Percentiles rank a stretch among this genome's conserved stretches.
phyloP scores from a whole-genome alignment of 2,329 filamentous ascomycete species.

The Calycina herbarum region DNA sequence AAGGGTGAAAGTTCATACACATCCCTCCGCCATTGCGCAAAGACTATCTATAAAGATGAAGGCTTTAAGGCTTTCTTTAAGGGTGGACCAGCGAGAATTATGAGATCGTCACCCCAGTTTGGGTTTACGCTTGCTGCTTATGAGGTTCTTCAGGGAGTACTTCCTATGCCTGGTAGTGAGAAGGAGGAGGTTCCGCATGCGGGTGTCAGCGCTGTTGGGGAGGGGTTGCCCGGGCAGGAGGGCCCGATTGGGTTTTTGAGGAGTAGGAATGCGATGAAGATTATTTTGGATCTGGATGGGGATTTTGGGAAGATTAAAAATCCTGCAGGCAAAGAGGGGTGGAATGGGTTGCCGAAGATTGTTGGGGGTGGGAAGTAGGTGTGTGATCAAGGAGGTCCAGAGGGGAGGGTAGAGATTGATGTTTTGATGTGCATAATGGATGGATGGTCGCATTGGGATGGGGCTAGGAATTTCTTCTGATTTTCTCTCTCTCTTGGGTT shows the following conservation, averaged over 20 bases:
- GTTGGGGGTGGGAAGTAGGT: conserved; percentile 27
- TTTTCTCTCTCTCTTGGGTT: too few relatives aligned
- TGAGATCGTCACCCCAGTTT: conserved; percentile 95
- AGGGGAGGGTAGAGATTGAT: too few relatives aligned
- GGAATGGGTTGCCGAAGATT: conserved; percentile 32
- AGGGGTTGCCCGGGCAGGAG: conserved; percentile 40
- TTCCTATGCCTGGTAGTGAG: conserved; percentile 74
- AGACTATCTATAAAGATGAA: conserved; percentile 83
- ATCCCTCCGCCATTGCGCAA: conserved; percentile 80
- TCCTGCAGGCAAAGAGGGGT: conserved; percentile 31
- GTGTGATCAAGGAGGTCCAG: not conserved
- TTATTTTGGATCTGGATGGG: conserved; percentile 91
- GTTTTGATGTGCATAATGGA: too few relatives aligned
- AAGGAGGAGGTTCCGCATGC: conserved; percentile 47
- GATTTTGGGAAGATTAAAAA: conserved; percentile 67
- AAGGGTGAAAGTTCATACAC: conserved; percentile 92
- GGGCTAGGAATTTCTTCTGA: too few relatives aligned
- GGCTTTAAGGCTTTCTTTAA: conserved; percentile 98
- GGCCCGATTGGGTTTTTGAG: conserved; percentile 57
- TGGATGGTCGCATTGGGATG: too few relatives aligned
- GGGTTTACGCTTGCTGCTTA: conserved; percentile 96
- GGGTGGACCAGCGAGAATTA: conserved; percentile 90
- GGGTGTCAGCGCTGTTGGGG: conserved; percentile 61
- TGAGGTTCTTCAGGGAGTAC: conserved; percentile 78
- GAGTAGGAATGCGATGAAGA: conserved; percentile 90